These are phyloP conservation scores for Amaranthus hypochondriacus DNA, from an alignment of 148 eudicot species.

Conservation along the genomic window DNA sequence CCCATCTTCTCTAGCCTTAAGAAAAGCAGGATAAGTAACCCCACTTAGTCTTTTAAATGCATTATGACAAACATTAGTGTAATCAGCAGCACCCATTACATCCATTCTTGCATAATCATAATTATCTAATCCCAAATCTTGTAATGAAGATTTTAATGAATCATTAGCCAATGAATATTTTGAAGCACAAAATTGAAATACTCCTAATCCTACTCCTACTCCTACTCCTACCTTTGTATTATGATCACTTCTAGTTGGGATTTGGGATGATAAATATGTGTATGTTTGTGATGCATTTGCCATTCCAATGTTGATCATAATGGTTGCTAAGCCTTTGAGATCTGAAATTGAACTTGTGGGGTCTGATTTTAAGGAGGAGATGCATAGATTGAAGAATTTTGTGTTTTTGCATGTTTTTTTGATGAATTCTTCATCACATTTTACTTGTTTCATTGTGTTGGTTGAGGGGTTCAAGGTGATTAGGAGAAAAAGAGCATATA, in stretches of 20 bases:
- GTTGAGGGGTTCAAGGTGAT: not conserved
- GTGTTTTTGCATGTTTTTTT: slow-evolving; percentile 66
- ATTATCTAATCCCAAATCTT: slow-evolving; percentile 38
- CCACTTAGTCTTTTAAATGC: slow-evolving; percentile 45
- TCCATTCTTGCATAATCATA: slow-evolving; percentile 73
- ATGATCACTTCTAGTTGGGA: not conserved
- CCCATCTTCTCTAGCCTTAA: slow-evolving; percentile 53
- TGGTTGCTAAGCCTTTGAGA: slow-evolving; percentile 59
- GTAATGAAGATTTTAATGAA: slow-evolving; percentile 44
- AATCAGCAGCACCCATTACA: slow-evolving; percentile 61
- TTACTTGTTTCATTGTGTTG: not conserved
- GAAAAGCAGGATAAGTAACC: slow-evolving; percentile 51
- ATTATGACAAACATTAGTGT: slow-evolving; percentile 61
- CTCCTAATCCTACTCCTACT: too few species aligned
- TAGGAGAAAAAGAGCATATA: not conserved
- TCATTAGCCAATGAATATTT: slow-evolving; percentile 49
- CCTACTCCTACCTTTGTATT: too few species aligned
- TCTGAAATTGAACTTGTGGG: slow-evolving; percentile 53
- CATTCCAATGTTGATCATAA: slow-evolving; percentile 51
- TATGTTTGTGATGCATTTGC: slow-evolving; percentile 53
- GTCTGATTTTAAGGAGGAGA: slow-evolving; percentile 57
- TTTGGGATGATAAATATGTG: slow-evolving; percentile 49
- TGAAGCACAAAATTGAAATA: slow-evolving; percentile 46
- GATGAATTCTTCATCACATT: slow-evolving; percentile 41
- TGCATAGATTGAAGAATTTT: slow-evolving; percentile 57